Evolutionary conservation across 495 filamentous ascomycete species (phyloP).

Genomic region (Aspergillus incahuasiensis): DNA sequence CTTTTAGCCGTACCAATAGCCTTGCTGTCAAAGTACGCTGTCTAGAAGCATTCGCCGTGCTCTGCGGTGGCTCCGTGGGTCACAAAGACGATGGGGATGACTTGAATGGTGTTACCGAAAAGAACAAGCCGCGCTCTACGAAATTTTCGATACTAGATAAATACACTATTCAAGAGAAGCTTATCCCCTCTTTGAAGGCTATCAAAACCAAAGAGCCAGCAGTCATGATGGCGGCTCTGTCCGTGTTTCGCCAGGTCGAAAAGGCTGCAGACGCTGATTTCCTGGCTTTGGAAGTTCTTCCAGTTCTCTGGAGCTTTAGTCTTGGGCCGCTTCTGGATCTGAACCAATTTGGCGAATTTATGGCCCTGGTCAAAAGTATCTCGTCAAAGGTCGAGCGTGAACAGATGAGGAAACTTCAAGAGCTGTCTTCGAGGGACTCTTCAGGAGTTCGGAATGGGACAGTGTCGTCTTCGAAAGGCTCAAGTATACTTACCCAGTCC

Average conservation of each 20-base stretch:
- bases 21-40: constrained; percentile 90
- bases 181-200: constrained; percentile 80
- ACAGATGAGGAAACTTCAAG: constrained; percentile 79
- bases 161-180: constrained; percentile 94
- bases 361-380: constrained; percentile 77
- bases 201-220: constrained; percentile 98
- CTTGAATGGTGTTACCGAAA: constrained; percentile 58
- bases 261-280: constrained; percentile 84
- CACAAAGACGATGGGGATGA: constrained; percentile 55
- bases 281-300: constrained; percentile 84
- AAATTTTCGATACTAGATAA: constrained; percentile 84
- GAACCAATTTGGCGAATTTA: constrained; percentile 81
- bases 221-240: constrained; percentile 91
- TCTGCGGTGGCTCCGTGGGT: constrained; percentile 68
- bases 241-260: constrained; percentile 78
- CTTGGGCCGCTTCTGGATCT: constrained; percentile 85
- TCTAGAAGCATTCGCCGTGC: constrained; percentile 79
- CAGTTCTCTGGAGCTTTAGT: constrained; percentile 86
- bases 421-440: constrained; percentile 57
- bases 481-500: constrained; percentile 20
- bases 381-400: constrained; percentile 79
- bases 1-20: constrained; percentile 89
- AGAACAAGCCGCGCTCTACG: constrained; percentile 47
- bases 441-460: constrained; percentile 34
- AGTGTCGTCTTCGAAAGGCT: constrained; percentile 23